Evolutionary conservation across 2,329 filamentous ascomycete genomes (phyloP).

Genomic region (Myriosclerotinia scirpicola): DNA sequence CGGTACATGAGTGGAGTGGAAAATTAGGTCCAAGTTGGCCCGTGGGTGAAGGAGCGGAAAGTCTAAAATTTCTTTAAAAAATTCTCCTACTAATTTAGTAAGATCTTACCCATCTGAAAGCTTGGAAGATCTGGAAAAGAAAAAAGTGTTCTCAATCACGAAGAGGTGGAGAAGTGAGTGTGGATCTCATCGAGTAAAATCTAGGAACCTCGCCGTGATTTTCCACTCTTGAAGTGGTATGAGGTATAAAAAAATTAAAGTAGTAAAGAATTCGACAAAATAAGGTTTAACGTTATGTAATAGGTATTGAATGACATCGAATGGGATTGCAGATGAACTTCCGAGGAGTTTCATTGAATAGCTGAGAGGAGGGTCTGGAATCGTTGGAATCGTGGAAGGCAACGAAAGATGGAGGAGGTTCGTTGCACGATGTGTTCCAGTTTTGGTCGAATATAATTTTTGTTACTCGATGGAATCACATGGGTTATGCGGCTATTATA

Average conservation of each 20-base stretch:
- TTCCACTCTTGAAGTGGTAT: constrained; percentile 8
- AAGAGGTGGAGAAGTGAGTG: neutral
- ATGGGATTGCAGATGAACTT: neutral
- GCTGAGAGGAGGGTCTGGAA: constrained; percentile 11
- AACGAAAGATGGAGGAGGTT: neutral
- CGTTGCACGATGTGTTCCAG: constrained; percentile 6
- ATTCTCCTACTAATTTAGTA: constrained; percentile 5
- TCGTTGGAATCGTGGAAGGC: neutral
- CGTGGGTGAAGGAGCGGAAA: constrained; percentile 2
- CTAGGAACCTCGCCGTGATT: neutral
- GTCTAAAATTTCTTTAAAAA: neutral
- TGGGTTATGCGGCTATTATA: neutral
- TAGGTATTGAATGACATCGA: neutral
- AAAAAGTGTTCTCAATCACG: neutral
- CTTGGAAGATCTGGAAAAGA: constrained; percentile 4
- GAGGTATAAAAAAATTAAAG: neutral
- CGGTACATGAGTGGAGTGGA: constrained; percentile 15
- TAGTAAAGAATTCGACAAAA: neutral
- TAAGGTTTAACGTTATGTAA: constrained; percentile 13
- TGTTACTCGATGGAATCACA: constrained; percentile 13
- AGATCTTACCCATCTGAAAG: neutral
- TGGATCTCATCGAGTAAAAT: constrained; percentile 12
- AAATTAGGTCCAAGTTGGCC: neutral
- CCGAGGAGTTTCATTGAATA: constrained; percentile 4
- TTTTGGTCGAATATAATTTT: neutral